A percentile compares a stretch with the other conserved stretches of the same genome.
Evolutionary conservation across 202 grass and related monocot genomes (phyloP).

Genomic region (Schoenoplectus tabernaemontani): DNA sequence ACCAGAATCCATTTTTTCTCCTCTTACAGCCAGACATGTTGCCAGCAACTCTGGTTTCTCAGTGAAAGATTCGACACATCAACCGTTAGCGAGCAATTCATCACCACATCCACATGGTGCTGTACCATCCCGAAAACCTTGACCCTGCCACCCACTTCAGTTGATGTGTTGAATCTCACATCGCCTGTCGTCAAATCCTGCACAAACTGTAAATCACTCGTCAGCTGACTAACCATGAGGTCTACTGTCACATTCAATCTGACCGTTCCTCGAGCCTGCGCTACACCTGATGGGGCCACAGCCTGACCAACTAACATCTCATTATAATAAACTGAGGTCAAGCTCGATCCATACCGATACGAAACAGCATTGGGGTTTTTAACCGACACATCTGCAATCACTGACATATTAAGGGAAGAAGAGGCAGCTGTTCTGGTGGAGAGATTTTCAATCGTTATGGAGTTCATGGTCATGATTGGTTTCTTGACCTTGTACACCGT

Average conservation of each 20-base stretch:
- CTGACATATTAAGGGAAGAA: conserved; percentile 20
- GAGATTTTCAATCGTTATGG: conserved; percentile 34
- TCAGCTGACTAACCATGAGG: conserved; percentile 33
- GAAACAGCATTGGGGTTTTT: conserved; percentile 63
- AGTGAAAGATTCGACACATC: conserved; percentile 36
- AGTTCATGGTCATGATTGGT: conserved; percentile 64
- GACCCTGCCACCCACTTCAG: conserved; percentile 40
- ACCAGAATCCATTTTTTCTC: background rate
- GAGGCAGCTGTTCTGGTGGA: background rate
- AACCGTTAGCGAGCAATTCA: conserved; percentile 50
- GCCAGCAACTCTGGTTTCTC: conserved; percentile 38
- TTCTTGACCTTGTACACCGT: conserved; percentile 54
- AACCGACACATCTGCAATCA: conserved; percentile 59
- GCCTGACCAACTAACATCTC: conserved; percentile 29
- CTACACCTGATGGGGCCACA: conserved; percentile 25
- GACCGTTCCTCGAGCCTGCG: conserved; percentile 30
- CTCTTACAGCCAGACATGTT: conserved; percentile 26
- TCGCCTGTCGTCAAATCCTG: conserved; percentile 35
- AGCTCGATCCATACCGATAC: conserved; percentile 36
- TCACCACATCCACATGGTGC: conserved; percentile 41
- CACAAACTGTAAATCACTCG: conserved; percentile 29
- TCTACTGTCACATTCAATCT: conserved; percentile 47
- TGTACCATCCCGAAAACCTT: conserved; percentile 30
- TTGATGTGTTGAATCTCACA: conserved; percentile 44
- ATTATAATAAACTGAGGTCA: conserved; percentile 56